These are phyloP conservation scores for Pseudophaeomoniella oleicola DNA, from an alignment of 2,329 filamentous ascomycete species.

Conservation along the genomic window DNA sequence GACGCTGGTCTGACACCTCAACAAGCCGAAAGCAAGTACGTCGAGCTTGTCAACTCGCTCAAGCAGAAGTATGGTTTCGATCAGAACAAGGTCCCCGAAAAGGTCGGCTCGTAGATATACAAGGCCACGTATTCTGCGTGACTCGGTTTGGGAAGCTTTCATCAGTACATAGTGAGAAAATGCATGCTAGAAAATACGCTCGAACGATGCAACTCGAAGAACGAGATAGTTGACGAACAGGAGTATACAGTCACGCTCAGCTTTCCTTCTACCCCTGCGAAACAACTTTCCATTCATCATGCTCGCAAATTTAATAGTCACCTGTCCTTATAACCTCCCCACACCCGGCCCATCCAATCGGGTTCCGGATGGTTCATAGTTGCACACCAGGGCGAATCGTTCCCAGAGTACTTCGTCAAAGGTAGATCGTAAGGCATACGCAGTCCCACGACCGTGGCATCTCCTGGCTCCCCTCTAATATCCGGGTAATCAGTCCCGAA, in stretches of 20 bases:
- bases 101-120: too few relatives aligned
- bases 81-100: too few relatives aligned
- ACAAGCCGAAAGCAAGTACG: constrained; percentile 63
- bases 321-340: constrained; percentile 14
- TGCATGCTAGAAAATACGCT: too few relatives aligned
- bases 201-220: too few relatives aligned
- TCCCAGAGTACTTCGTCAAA: constrained; percentile 45
- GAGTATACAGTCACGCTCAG: too few relatives aligned
- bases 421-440: constrained; percentile 76
- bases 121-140: too few relatives aligned
- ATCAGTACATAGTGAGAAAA: too few relatives aligned
- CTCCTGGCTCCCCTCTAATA: background rate
- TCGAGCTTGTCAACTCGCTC: constrained; percentile 55
- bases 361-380: constrained; percentile 42
- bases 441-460: constrained; percentile 43
- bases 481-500: constrained; percentile 48
- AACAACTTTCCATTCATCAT: too few relatives aligned
- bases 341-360: constrained; percentile 42
- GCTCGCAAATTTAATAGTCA: too few relatives aligned
- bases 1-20: constrained; percentile 48
- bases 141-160: too few relatives aligned
- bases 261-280: too few relatives aligned
- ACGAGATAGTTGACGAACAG: too few relatives aligned
- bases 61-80: constrained; percentile 57
- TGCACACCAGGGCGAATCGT: constrained; percentile 66